phyloP scores from a whole-genome alignment of 2,329 filamentous ascomycete genomes.

The Xylaria arbuscula region DNA sequence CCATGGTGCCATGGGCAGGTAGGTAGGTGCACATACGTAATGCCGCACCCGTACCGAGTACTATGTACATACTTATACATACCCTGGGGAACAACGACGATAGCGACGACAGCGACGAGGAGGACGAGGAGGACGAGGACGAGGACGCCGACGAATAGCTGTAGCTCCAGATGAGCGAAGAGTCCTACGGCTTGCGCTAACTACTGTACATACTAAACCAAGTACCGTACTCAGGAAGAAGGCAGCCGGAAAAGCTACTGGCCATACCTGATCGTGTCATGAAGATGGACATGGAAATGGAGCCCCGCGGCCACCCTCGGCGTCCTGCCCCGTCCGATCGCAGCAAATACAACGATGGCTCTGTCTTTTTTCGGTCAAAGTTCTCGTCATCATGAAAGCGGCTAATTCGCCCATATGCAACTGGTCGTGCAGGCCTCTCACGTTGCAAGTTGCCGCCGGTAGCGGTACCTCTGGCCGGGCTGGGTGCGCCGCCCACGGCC shows the following conservation, averaged over 20 bases:
- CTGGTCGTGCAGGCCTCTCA: slow-evolving; percentile 43
- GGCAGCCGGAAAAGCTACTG: slow-evolving; percentile 8
- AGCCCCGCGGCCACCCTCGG: slow-evolving; percentile 35
- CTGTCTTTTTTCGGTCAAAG: slow-evolving; percentile 43
- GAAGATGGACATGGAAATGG: slow-evolving; percentile 26
- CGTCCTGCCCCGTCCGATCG: slow-evolving; percentile 40
- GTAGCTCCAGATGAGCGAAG: not conserved
- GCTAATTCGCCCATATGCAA: slow-evolving; percentile 47
- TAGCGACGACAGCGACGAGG: no score
- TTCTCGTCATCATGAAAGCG: slow-evolving; percentile 47
- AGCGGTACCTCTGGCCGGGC: slow-evolving; percentile 46
- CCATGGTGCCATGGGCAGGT: not conserved
- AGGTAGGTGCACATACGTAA: not conserved
- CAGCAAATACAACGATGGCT: slow-evolving; percentile 42
- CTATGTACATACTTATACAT: not conserved
- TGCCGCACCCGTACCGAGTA: not conserved
- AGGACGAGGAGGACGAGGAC: no score
- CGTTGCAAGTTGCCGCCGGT: slow-evolving; percentile 44
- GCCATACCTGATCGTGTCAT: slow-evolving; percentile 15
- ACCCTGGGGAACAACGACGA: not conserved
- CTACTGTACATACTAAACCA: not conserved
- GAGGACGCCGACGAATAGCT: no score
- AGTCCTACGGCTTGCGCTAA: slow-evolving; percentile 20
- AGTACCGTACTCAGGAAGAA: no score
- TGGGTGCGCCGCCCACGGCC: slow-evolving; percentile 38